Base-by-base conservation (phyloP, 2,329 filamentous ascomycete genomes). In the Talaromyces sp. region DNA sequence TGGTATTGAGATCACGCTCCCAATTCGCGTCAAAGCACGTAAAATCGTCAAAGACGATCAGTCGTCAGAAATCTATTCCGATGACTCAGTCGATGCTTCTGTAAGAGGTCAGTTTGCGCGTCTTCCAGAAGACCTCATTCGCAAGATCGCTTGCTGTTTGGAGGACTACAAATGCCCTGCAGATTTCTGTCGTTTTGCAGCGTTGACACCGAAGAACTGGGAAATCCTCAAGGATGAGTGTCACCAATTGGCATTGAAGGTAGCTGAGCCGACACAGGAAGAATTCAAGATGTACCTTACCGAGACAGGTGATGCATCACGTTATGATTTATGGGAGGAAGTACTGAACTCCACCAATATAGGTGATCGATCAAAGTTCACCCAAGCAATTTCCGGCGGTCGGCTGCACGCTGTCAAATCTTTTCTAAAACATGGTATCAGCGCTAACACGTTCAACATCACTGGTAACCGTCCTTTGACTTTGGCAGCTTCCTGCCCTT, bases 121-220 rank as follows among this genome's bases (percentile, higher is more conserved):
- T 28, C 46, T 63, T 12, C 56, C 61, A 18, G 35, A n/a, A 25
- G 55, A 63, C 3, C 46, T 63, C 14, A 37, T 59, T 28, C 28
- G n/a, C 3, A 44, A 9, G 46, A 16, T 60, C 31, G 57, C 57
- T 8, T 55, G n/a, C 37, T 44, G 23, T 28, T 18, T 55, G n/a
- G 14, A 42, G 16, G 28, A 50, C 5, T 7, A 46, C 37, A n/a
- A 39, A 2, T 37, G 7, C 23, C 37, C 52, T 21, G n/a, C 21
- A 11, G 37, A 44, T 16, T 40, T 60, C 42, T 63, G 62, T 18
- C 48, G 31, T 35, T 63, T 42, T 44, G 62, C 62, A 18, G 31
- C 50, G 2, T 16, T 35, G 11, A 55, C 57, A 18, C 11, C 31
- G 12, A 44, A 25, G 14, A 54, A 56, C 37, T 63, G 62, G 62